Evolutionary conservation across 2,329 filamentous ascomycete species (phyloP).

Genomic region (Knoxdaviesia proteae): DNA sequence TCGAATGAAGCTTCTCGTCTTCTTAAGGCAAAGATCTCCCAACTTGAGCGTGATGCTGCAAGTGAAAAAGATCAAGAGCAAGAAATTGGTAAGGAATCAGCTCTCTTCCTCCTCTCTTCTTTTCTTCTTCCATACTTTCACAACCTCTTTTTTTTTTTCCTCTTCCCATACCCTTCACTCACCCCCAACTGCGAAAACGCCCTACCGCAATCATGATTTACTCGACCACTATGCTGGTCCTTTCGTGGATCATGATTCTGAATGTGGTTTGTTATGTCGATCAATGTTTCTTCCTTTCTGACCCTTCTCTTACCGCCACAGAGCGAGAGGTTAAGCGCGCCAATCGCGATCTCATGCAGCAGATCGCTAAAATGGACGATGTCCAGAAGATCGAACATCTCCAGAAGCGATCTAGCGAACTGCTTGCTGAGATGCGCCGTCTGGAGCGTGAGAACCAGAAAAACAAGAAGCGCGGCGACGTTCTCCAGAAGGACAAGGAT

Average conservation of each 20-base stretch:
- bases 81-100: slow-evolving; percentile 59
- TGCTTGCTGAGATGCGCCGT: slow-evolving; percentile 86
- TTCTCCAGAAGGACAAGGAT: slow-evolving; percentile 92
- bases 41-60: slow-evolving; percentile 81
- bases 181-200: neutral
- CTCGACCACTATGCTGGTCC: too few species aligned
- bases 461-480: slow-evolving; percentile 86
- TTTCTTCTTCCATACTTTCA: neutral
- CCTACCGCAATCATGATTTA: too few species aligned
- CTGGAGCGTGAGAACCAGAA: slow-evolving; percentile 86
- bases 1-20: slow-evolving; percentile 81
- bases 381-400: slow-evolving; percentile 81
- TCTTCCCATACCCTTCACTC: neutral
- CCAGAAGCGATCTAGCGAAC: slow-evolving; percentile 76
- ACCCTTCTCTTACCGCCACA: slow-evolving; percentile 15
- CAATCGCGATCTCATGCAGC: slow-evolving; percentile 71
- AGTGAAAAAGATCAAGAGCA: slow-evolving; percentile 89
- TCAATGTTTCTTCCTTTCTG: neutral
- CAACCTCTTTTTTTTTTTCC: neutral
- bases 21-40: slow-evolving; percentile 80
- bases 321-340: slow-evolving; percentile 89
- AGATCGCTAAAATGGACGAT: slow-evolving; percentile 80
- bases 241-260: too few species aligned
- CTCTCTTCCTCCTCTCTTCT: neutral
- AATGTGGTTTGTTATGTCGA: neutral